phyloP scores from a whole-genome alignment of 2,329 filamentous ascomycete species.

The Calonectria leucothoes region DNA sequence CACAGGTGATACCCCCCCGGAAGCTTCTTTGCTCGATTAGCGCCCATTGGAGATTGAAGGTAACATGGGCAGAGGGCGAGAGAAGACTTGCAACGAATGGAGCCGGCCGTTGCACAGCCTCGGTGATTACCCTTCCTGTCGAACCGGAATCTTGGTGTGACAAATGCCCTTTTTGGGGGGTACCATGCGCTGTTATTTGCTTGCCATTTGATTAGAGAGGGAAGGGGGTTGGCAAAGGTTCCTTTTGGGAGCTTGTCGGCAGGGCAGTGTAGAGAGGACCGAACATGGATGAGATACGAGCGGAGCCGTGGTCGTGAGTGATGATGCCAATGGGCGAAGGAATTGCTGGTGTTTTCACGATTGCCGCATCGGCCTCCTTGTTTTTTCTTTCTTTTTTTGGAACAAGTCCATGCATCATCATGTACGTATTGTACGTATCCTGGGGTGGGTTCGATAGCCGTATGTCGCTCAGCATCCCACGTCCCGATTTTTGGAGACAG shows the following conservation, averaged over 20 bases:
- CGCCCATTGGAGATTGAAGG: conserved; percentile 11
- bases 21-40: neutral
- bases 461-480: neutral
- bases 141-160: neutral
- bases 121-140: conserved; percentile 21
- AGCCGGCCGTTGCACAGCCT: conserved; percentile 11
- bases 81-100: neutral
- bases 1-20: neutral
- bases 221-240: neutral
- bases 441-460: neutral
- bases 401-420: neutral
- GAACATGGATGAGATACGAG: neutral
- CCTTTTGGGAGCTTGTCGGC: neutral
- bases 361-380: neutral
- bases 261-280: neutral
- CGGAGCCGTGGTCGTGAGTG: neutral
- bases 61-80: neutral
- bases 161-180: neutral
- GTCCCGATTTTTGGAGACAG: neutral
- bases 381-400: neutral
- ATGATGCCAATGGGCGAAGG: neutral
- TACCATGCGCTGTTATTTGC: conserved; percentile 8
- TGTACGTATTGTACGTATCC: neutral
- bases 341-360: neutral
- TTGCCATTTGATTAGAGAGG: conserved; percentile 10